phyloP scores from a whole-genome alignment of 192 early-diverging fungal genomes.

The Dimargaris verticillata region DNA sequence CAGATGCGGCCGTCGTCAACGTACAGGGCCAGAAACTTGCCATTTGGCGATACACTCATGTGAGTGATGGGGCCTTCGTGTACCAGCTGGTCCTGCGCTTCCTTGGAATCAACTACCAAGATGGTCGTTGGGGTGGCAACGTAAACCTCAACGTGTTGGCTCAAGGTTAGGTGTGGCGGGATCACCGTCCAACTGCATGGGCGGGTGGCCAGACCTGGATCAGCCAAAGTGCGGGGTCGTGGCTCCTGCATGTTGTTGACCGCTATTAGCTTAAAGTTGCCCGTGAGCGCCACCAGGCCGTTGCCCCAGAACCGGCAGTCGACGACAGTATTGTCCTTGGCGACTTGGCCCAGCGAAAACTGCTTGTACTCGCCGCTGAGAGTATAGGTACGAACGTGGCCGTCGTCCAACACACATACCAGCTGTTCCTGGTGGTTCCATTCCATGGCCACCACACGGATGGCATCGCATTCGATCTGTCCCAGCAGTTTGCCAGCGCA shows the following conservation, averaged over 20 bases:
- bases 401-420: slow-evolving; percentile 75
- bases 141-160: slow-evolving; percentile 80
- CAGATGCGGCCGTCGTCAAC: slow-evolving; percentile 59
- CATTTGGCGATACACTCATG: slow-evolving; percentile 87
- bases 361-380: slow-evolving; percentile 65
- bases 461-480: slow-evolving; percentile 81
- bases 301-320: slow-evolving; percentile 79
- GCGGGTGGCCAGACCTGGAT: slow-evolving; percentile 41
- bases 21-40: slow-evolving; percentile 80
- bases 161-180: slow-evolving; percentile 70
- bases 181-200: slow-evolving; percentile 82
- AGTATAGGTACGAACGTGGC: slow-evolving; percentile 61
- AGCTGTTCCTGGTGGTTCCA: slow-evolving; percentile 84
- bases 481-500: slow-evolving; percentile 72
- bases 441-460: slow-evolving; percentile 74
- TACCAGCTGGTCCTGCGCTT: slow-evolving; percentile 66
- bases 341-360: slow-evolving; percentile 69
- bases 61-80: slow-evolving; percentile 75
- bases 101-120: slow-evolving; percentile 61
- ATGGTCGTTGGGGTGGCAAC: slow-evolving; percentile 60
- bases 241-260: slow-evolving; percentile 78
- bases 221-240: slow-evolving; percentile 55
- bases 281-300: slow-evolving; percentile 85
- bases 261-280: slow-evolving; percentile 60
- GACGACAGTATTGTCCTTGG: slow-evolving; percentile 59